Conservation (phyloP, 1,139 yeast genomes). For the Lodderomyces metapsilosis region DNA sequence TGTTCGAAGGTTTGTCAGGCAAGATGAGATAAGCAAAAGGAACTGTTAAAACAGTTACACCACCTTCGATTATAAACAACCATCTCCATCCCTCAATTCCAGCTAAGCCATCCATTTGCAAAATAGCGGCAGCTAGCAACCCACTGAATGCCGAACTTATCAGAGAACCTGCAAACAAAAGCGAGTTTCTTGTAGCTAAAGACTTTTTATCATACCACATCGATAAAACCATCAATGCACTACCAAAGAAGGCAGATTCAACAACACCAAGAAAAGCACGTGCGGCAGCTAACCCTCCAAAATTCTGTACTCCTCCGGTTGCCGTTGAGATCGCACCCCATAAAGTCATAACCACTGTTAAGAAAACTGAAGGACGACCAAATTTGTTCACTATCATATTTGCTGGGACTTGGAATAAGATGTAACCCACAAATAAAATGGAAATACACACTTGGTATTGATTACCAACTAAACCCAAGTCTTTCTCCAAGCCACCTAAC, state of each 20-base stretch:
- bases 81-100: conserved; percentile 66
- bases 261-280: conserved; percentile 45
- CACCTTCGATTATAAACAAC: conserved; percentile 73
- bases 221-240: conserved; percentile 47
- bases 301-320: conserved; percentile 27
- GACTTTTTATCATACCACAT: conserved; percentile 51
- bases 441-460: too few relatives aligned
- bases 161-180: conserved; percentile 63
- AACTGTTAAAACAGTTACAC: conserved; percentile 59
- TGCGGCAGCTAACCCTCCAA: conserved; percentile 32
- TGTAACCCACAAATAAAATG: conserved; percentile 63
- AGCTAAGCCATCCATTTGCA: conserved; percentile 36
- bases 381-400: conserved; percentile 48
- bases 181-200: conserved; percentile 54
- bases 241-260: conserved; percentile 61
- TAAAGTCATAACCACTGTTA: conserved; percentile 47
- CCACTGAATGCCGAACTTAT: conserved; percentile 85
- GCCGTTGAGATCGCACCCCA: conserved; percentile 57
- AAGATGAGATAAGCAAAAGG: conserved; percentile 59
- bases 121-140: conserved; percentile 51
- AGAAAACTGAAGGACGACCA: conserved; percentile 50
- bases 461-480: conserved; percentile 44
- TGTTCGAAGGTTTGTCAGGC: conserved; percentile 66
- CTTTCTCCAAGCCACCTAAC: conserved; percentile 54
- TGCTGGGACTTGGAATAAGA: conserved; percentile 58